These are phyloP conservation scores for Butyriboletus appendiculatus DNA, from an alignment of 1,284 basidiomycete species.

Conservation along the genomic window DNA sequence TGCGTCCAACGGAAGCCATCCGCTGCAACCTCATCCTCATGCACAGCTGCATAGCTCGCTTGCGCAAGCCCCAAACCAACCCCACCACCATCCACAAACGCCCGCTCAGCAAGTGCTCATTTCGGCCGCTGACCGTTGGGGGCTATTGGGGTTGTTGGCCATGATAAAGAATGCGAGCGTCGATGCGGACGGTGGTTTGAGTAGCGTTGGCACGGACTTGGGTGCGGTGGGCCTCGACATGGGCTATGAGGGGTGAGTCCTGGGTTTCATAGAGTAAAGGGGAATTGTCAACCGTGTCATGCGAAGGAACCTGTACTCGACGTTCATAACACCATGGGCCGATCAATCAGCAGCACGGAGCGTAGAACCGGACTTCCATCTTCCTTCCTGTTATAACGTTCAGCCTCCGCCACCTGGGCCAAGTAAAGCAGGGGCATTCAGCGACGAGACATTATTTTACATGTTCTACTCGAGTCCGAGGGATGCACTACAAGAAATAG, in stretches of 20 bases:
- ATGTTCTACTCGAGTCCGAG: conserved; percentile 97
- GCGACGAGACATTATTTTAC: conserved; percentile 97
- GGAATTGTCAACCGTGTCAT: conserved; percentile 23
- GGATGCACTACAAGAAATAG: conserved; percentile 93
- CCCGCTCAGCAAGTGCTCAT: conserved; percentile 95
- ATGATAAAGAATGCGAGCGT: conserved; percentile 84
- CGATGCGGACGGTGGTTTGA: conserved; percentile 84
- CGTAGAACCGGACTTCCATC: conserved; percentile 89
- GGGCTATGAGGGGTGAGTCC: conserved; percentile 75
- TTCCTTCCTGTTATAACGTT: conserved; percentile 94
- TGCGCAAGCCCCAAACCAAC: conserved; percentile 30
- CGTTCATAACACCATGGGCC: conserved; percentile 97
- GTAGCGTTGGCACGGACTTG: conserved; percentile 90
- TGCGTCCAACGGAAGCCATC: conserved; percentile 45
- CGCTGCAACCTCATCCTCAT: conserved; percentile 36
- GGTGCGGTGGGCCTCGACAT: conserved; percentile 94
- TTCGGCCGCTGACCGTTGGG: conserved; percentile 95
- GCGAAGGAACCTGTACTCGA: conserved; percentile 78
- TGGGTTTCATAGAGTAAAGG: conserved; percentile 21
- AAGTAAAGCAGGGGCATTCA: conserved; percentile 86
- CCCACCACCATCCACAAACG: conserved; percentile 68
- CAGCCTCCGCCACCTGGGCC: conserved; percentile 89
- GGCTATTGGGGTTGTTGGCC: conserved; percentile 84
- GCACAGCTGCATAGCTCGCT: conserved; percentile 34
- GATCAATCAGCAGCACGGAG: conserved; percentile 82